Conservation (phyloP, 2,329 filamentous ascomycete species). For the Paecilomyces sp. region DNA sequence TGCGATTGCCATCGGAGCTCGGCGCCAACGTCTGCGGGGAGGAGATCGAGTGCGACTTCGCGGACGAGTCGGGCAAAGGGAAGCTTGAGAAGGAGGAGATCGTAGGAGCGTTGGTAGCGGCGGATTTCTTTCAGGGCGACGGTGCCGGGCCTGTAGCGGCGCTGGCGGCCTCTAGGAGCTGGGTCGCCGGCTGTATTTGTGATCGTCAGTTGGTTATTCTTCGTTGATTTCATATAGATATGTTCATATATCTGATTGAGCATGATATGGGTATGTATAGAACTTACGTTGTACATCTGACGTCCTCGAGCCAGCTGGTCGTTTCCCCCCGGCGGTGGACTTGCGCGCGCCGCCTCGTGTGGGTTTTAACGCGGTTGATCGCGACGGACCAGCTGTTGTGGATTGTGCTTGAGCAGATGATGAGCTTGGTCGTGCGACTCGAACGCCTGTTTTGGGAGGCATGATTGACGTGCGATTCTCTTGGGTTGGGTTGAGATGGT, state of each 20-base stretch:
- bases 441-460: not conserved
- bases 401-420: not conserved
- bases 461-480: not conserved
- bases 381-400: not conserved
- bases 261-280: not conserved
- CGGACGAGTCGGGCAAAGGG: conserved; percentile 43
- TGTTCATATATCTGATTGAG: no score
- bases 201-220: not conserved
- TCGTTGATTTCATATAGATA: no score
- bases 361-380: not conserved
- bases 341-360: conserved; percentile 1
- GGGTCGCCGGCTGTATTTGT: conserved; percentile 60
- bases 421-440: not conserved
- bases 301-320: conserved; percentile 15
- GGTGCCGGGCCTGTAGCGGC: conserved; percentile 70
- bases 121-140: conserved; percentile 86
- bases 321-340: conserved; percentile 8
- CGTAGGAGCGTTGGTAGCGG: conserved; percentile 80
- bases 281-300: conserved; percentile 33
- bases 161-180: conserved; percentile 53
- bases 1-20: conserved; percentile 94
- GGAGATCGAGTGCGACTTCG: conserved; percentile 47
- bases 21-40: conserved; percentile 52
- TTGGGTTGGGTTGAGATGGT: not conserved
- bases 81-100: conserved; percentile 66